Evolutionary conservation across 1,284 basidiomycete genomes (phyloP), one percentile per base, ranked within the genome.

Genomic region (Ceratobasidium sp.): DNA sequence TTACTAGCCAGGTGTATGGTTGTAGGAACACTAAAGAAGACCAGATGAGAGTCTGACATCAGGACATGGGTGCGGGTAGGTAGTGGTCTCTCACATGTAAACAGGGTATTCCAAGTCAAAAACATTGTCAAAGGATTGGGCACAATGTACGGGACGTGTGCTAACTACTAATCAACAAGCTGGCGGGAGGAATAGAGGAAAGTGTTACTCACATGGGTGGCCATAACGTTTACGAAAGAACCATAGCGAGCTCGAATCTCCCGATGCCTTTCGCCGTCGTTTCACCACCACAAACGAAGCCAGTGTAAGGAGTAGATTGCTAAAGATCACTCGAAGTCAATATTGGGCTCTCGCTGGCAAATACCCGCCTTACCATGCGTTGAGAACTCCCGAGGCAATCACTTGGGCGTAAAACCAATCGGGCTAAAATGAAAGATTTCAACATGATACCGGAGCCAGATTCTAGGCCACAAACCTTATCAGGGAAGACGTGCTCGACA

Each of bases 1-100:
- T 66, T 53, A 66, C 63, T 8, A 66, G 63, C 63, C 63, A 66
- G 11, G 47, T 66, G 48, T 66, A 66, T 31, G 63, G 63, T 50
- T 66, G 63, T 22, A 66, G 27, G 24, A 66, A 27, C 24, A 66
- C 63, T 66, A 19, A 8, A 36, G 29, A 56, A 60, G 57, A 36
- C 15, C 33, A 50, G 14, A 3, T 8, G 1, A 33, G 14, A 54
- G 6, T 27, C 27, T 11, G 14, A 14, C 29, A 24, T 54, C 29
- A 54, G 14, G 14, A 14, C n/a, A n/a, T n/a, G n/a, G n/a, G n/a
- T n/a, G n/a, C n/a, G n/a, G n/a, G n/a, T n/a, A n/a, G n/a, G n/a
- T n/a, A n/a, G n/a, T n/a, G n/a, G n/a, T n/a, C 31, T 19, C 63
- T 66, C 24, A 66, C 63, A n/a, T 14, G 47, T 44, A 50, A 66